Conservation (phyloP, 306 rosid genomes). For the Hippophae rhamnoides region DNA sequence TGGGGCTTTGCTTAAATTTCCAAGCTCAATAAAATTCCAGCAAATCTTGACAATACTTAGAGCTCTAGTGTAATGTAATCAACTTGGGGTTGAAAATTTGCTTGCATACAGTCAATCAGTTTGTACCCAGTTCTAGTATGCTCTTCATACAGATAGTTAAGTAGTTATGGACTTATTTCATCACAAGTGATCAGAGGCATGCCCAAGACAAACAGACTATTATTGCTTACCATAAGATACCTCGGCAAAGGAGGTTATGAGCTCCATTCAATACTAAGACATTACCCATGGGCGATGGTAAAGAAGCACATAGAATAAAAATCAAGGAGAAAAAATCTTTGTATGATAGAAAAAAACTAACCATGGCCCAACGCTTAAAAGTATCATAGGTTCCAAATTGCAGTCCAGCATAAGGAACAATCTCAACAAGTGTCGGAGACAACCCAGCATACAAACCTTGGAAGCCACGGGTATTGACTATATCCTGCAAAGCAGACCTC, state of each 20-base stretch:
- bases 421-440: constrained; percentile 91
- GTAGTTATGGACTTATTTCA: too few species aligned
- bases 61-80: not conserved
- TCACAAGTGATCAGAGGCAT: too few species aligned
- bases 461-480: constrained; percentile 50
- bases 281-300: not conserved
- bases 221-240: too few species aligned
- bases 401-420: constrained; percentile 91
- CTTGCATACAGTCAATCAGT: not conserved
- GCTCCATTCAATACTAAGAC: too few species aligned
- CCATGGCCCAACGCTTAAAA: constrained; percentile 84
- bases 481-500: constrained; percentile 75
- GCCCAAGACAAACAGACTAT: too few species aligned
- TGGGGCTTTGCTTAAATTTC: too few species aligned
- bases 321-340: constrained; percentile 1
- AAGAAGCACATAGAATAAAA: not conserved
- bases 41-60: too few species aligned
- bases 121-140: not conserved
- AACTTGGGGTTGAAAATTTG: not conserved
- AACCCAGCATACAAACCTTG: constrained; percentile 83
- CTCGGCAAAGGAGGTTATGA: too few species aligned
- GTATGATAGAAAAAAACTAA: constrained; percentile 26
- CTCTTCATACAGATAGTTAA: not conserved
- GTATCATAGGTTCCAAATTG: constrained; percentile 92
- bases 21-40: too few species aligned